Conservation (phyloP, 805 yeast species). For the Lachancea dasiensis region DNA sequence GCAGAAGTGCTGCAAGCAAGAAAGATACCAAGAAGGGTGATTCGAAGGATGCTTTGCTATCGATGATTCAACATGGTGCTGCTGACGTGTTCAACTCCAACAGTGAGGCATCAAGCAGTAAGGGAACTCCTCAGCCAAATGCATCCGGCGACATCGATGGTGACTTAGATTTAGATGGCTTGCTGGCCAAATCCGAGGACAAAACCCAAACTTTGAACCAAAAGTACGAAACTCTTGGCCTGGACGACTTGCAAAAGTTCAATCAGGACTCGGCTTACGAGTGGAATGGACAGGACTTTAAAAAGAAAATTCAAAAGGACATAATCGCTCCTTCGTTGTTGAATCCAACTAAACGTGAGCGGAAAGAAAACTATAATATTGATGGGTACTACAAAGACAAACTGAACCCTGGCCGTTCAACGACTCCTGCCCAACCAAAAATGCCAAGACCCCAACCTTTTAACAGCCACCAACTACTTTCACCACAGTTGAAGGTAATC, state of each 20-base stretch:
- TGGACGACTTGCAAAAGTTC: slow-evolving; percentile 74
- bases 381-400: slow-evolving; percentile 84
- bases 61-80: slow-evolving; percentile 83
- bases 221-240: slow-evolving; percentile 60
- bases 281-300: slow-evolving; percentile 83
- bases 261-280: slow-evolving; percentile 72
- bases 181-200: slow-evolving; percentile 54
- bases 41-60: slow-evolving; percentile 65
- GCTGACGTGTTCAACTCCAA: slow-evolving; percentile 44
- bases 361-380: slow-evolving; percentile 79
- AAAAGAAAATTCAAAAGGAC: slow-evolving; percentile 46
- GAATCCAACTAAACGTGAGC: slow-evolving; percentile 78
- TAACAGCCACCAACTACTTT: slow-evolving; percentile 88
- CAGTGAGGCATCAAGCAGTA: slow-evolving; percentile 16
- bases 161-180: slow-evolving; percentile 51
- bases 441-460: slow-evolving; percentile 80
- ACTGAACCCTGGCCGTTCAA: slow-evolving; percentile 59
- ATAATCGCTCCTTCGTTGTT: slow-evolving; percentile 63
- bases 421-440: slow-evolving; percentile 52
- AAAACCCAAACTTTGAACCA: slow-evolving; percentile 57
- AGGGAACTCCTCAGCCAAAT: slow-evolving; percentile 26
- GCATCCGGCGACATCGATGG: slow-evolving; percentile 32
- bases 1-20: slow-evolving; percentile 36
- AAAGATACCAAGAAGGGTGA: slow-evolving; percentile 28
- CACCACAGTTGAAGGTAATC: slow-evolving; percentile 66